Base-by-base conservation (phyloP, 2,329 filamentous ascomycete species). In the Hirsutella minnesotensis region DNA sequence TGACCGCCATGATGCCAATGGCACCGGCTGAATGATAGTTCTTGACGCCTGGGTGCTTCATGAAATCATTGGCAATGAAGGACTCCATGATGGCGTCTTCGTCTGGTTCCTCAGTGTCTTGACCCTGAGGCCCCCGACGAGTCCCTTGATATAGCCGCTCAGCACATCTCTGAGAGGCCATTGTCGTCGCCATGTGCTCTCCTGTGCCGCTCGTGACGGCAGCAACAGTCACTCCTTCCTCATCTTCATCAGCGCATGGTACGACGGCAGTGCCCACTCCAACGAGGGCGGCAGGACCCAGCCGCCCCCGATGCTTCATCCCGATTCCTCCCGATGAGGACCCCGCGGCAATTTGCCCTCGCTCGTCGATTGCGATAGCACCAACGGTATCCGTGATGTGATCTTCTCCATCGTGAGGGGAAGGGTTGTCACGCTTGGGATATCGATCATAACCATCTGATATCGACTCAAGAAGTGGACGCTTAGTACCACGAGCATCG, bases 261-360 rank as follows among this genome's bases (percentile, higher is more conserved):
- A 95, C 76, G 22, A 98, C 83, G 30, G 86, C 84, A 18, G 88
- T 90, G 44, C 92, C 92, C 42, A 96, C 79, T 8, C 92, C 90
- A 13, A 96, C 86, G 15, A 98, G 73, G 18, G 92, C 92, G 29
- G 92, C 94, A 27, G 92, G 92, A 0, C 92, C 94, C 48, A 95
- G 76, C 30, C 92, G 83, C 5, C 92, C 94, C 46, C 80, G 79
- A 61, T 95, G 89, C 59, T 98, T 98, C 90, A 98, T 95, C 22
- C 92, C 90, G 58, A 98, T 98, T 1, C 92, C 92, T 5, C 92
- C 92, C 15, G 94, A 98, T 2, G 92, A 98, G 2, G 92, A 95
- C 15, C 84, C 92, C 4, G 90, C 92, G 4, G 94, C 90, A 56
- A 98, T 95, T 45, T 83, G 82, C 15, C 92, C 92, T 52, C 74